phyloP scores from a whole-genome alignment of 352 stramenopile species.

The Globisporangium heterothallicum region DNA sequence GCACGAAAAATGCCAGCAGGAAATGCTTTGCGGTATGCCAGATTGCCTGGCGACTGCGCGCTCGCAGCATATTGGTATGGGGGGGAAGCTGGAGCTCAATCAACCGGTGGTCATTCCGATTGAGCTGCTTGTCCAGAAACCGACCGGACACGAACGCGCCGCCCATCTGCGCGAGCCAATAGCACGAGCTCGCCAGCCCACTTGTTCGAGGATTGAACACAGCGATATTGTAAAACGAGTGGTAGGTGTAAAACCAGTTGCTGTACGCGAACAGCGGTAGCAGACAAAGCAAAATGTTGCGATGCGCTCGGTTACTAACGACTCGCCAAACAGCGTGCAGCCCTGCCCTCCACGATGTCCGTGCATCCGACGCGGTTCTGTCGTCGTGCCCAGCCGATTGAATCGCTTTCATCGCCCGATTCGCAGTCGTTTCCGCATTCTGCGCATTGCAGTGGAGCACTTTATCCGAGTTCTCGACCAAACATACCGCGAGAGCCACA shows the following conservation, averaged over 20 bases:
- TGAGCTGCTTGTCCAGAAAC: constrained; percentile 19
- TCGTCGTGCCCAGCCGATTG: background rate
- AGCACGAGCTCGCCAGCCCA: constrained; percentile 29
- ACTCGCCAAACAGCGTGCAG: background rate
- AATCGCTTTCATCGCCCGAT: background rate
- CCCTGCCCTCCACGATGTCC: background rate
- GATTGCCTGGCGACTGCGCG: no score
- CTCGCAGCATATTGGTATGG: no score
- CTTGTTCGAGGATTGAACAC: constrained; percentile 39
- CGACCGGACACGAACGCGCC: constrained; percentile 22
- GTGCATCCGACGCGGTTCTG: background rate
- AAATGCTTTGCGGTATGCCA: constrained; percentile 2
- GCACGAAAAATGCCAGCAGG: constrained; percentile 14
- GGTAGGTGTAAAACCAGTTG: constrained; percentile 71
- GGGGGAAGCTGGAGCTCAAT: no score
- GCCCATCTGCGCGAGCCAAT: constrained; percentile 44
- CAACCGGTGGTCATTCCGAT: background rate
- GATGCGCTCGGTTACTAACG: background rate
- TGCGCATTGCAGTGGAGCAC: constrained; percentile 24
- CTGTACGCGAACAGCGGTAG: constrained; percentile 50
- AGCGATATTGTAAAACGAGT: constrained; percentile 44
- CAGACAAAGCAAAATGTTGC: constrained; percentile 18
- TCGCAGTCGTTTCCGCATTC: background rate
- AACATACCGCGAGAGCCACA: constrained; percentile 29
- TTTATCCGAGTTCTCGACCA: constrained; percentile 23